These are phyloP conservation scores for Leishmania major DNA, from an alignment of 208 protist species.

Conservation along the genomic window DNA sequence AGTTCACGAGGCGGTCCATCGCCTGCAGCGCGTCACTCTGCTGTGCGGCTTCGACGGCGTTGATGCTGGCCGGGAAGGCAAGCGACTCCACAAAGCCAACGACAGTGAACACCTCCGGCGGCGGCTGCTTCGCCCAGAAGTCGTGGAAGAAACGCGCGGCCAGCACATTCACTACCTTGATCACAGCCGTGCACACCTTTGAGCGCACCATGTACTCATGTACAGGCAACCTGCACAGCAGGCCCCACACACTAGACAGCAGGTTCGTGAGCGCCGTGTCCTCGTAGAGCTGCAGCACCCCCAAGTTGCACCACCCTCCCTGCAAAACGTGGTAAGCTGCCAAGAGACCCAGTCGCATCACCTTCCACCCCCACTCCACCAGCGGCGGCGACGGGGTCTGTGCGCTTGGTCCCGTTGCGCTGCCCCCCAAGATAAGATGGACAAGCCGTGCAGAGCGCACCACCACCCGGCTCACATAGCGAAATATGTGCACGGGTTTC, in stretches of 20 bases:
- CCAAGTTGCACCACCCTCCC: constrained; percentile 67
- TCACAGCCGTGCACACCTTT: constrained; percentile 38
- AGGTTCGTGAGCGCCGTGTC: constrained; percentile 38
- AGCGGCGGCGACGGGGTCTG: constrained; percentile 7
- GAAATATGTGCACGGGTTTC: constrained; percentile 31
- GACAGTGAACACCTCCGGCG: constrained; percentile 39
- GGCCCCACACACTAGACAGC: constrained; percentile 41
- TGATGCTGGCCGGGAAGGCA: constrained; percentile 36
- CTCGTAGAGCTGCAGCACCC: constrained; percentile 52
- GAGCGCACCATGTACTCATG: constrained; percentile 36
- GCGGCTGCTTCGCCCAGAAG: constrained; percentile 41
- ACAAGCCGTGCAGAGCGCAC: constrained; percentile 17
- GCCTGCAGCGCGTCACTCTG: constrained; percentile 31
- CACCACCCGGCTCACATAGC: constrained; percentile 27
- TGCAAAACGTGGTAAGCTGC: constrained; percentile 50
- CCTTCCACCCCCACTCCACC: constrained; percentile 63
- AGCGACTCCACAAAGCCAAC: constrained; percentile 49
- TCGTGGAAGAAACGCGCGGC: constrained; percentile 45
- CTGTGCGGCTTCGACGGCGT: constrained; percentile 22
- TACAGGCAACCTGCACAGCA: constrained; percentile 30
- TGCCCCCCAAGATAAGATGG: neutral
- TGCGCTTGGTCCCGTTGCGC: neutral
- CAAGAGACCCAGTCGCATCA: constrained; percentile 37
- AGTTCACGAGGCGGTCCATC: constrained; percentile 34
- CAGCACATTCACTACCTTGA: constrained; percentile 43